Base-by-base conservation (phyloP, 2,329 filamentous ascomycete genomes). In the Cladobotryum protrusum region DNA sequence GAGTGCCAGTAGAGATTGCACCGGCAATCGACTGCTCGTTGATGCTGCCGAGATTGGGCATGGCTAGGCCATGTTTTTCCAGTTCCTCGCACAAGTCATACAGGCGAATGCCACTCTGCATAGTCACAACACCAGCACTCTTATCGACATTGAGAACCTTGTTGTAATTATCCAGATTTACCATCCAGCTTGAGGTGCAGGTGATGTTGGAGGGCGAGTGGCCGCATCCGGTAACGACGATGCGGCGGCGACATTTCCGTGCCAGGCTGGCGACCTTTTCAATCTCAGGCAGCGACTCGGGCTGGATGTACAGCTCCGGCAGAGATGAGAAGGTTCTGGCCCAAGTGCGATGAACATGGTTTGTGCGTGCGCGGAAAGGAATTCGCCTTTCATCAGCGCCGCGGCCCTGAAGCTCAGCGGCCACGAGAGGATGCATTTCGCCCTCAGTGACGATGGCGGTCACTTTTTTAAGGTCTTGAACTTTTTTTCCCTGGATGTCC, bases 11-110 rank as follows among this genome's bases (percentile, higher is more conserved):
- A 17, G 87, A 85, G 54, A 97, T 95, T 13, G 90, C 91, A 24
- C 93, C 93, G 2, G 89, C 90, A 54, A 97, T 85, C 52, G 87
- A 93, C 74, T 99, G 93, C 60, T 89, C 82, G 66, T 96, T 90
- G 69, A 99, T 99, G 66, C 89, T 96, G 34, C 93, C 93, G 42
- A 97, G 74, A 65, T 95, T 96, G 24, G 88, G 87, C 79, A 99
- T 85, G 2, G 90, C 89, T 55, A 96, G 76, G 1, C 89, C 89
- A 59, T 84, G 70, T 48, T 79, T 76, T 57, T 88, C 89, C 32
- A 96, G 81, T 61, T 83, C 81, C 40, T 79, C 76, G 55, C 89
- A 86, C 50, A 99, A 73, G 52, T 84, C 73, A 59, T 81, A 82
- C 53, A 99, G 74, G 17, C 92, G 79, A 56, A 97, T 96, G 14